Evolutionary conservation across 768 basidiomycete species (phyloP).

Genomic region (Pleurotus tuber-regium): DNA sequence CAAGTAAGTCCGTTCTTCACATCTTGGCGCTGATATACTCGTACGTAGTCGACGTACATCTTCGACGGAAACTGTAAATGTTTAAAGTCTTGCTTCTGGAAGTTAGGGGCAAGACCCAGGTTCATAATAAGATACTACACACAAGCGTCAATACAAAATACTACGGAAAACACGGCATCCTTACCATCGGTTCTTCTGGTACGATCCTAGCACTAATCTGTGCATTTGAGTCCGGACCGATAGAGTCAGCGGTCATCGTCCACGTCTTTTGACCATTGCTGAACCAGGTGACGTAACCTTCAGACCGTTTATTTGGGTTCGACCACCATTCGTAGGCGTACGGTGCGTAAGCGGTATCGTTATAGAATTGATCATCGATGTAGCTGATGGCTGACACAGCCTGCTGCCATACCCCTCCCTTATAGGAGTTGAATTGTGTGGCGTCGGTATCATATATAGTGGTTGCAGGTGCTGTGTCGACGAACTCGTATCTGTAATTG

Average conservation of each 20-base stretch:
- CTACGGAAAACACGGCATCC: constrained; percentile 22
- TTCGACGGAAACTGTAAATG: constrained; percentile 73
- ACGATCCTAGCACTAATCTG: constrained; percentile 69
- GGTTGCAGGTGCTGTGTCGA: constrained; percentile 48
- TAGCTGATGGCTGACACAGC: constrained; percentile 64
- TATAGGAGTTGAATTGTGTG: constrained; percentile 64
- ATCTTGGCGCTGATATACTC: constrained; percentile 80
- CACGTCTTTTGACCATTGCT: constrained; percentile 65
- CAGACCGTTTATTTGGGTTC: constrained; percentile 56
- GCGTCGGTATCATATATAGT: constrained; percentile 47
- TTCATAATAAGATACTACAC: constrained; percentile 80
- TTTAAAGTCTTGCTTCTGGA: constrained; percentile 71
- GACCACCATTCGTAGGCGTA: constrained; percentile 85
- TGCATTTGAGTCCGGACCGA: constrained; percentile 62
- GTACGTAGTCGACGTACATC: constrained; percentile 89
- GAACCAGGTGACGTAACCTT: constrained; percentile 88
- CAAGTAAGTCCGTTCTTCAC: constrained; percentile 72
- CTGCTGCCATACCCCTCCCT: constrained; percentile 72
- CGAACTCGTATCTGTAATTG: constrained; percentile 64
- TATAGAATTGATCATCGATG: constrained; percentile 55
- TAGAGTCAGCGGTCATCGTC: constrained; percentile 61
- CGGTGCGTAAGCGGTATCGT: constrained; percentile 47
- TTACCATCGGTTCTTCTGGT: constrained; percentile 91
- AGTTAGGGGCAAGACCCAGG: constrained; percentile 74
- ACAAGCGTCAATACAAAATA: constrained; percentile 5